Evolutionary conservation across 2,329 filamentous ascomycete genomes (phyloP).

Genomic region (Endoconidiophora laricicola): DNA sequence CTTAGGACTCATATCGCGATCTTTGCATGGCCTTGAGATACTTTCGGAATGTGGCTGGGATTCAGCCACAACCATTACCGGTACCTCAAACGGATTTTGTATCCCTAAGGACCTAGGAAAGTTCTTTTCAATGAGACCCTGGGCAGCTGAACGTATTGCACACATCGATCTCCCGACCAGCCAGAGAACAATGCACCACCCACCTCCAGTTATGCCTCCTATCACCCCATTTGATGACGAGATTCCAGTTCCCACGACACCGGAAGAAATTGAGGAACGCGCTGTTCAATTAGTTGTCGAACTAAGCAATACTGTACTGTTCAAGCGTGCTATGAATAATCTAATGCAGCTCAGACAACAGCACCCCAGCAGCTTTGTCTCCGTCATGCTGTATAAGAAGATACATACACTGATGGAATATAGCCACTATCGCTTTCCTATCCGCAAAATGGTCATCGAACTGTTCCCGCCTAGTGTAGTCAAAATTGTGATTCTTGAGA

Average conservation of each 20-base stretch:
- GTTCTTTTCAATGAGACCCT: constrained; percentile 54
- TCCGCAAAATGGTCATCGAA: constrained; percentile 81
- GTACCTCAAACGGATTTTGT: constrained; percentile 72
- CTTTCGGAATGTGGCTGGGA: constrained; percentile 85
- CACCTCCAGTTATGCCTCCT: constrained; percentile 18
- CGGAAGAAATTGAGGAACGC: constrained; percentile 50
- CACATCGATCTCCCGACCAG: constrained; percentile 30
- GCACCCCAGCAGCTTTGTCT: constrained; percentile 58
- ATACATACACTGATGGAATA: constrained; percentile 72
- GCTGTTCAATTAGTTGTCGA: constrained; percentile 77
- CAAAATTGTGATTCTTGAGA: constrained; percentile 62
- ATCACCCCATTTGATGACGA: constrained; percentile 30
- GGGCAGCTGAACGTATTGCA: constrained; percentile 31
- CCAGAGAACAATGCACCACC: constrained; percentile 35
- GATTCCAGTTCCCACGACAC: constrained; percentile 6
- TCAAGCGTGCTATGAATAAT: constrained; percentile 71
- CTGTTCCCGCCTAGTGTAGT: constrained; percentile 85
- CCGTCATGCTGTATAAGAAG: constrained; percentile 64
- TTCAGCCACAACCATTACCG: constrained; percentile 67
- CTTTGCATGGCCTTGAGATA: constrained; percentile 81
- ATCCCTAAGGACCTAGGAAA: constrained; percentile 64
- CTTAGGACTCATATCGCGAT: constrained; percentile 78
- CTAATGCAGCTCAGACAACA: constrained; percentile 63
- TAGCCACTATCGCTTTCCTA: constrained; percentile 75
- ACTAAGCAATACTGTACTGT: constrained; percentile 82